Conservation (phyloP, 129 eudicot genomes). For the Pittosporum tobira region DNA sequence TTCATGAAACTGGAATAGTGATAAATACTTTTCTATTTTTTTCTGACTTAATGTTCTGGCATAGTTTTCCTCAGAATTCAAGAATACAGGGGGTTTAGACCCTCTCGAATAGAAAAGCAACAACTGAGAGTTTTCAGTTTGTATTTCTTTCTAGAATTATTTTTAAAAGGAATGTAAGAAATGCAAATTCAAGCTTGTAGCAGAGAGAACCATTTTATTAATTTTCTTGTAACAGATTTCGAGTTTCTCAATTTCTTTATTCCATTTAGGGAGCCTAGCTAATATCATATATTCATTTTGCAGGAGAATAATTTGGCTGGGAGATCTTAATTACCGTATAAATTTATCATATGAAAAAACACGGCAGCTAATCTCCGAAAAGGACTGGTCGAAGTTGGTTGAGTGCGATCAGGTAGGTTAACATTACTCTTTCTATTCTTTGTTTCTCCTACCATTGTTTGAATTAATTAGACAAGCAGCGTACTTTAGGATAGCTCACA, state of each 20-base stretch:
- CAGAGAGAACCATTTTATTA: neutral
- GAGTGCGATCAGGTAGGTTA: conserved; percentile 73
- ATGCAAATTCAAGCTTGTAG: neutral
- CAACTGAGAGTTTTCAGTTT: neutral
- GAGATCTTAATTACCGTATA: conserved; percentile 92
- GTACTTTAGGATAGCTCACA: neutral
- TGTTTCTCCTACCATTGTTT: neutral
- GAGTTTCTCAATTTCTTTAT: neutral
- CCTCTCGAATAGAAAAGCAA: neutral
- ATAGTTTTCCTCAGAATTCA: no score
- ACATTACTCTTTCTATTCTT: conserved; percentile 2
- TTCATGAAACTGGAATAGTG: neutral
- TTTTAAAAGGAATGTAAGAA: neutral
- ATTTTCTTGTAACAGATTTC: neutral
- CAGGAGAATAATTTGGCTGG: conserved; percentile 90
- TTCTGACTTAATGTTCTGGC: no score
- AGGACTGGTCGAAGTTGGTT: conserved; percentile 61
- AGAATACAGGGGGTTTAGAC: neutral
- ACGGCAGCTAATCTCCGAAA: conserved; percentile 56
- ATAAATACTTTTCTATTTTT: no score
- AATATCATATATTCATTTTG: conserved; percentile 10
- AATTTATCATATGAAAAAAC: conserved; percentile 71
- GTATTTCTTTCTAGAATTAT: neutral
- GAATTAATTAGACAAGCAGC: neutral
- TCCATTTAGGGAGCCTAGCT: neutral